Base-by-base conservation (phyloP, 805 yeast species). In the Kluyveromyces aestuarii region DNA sequence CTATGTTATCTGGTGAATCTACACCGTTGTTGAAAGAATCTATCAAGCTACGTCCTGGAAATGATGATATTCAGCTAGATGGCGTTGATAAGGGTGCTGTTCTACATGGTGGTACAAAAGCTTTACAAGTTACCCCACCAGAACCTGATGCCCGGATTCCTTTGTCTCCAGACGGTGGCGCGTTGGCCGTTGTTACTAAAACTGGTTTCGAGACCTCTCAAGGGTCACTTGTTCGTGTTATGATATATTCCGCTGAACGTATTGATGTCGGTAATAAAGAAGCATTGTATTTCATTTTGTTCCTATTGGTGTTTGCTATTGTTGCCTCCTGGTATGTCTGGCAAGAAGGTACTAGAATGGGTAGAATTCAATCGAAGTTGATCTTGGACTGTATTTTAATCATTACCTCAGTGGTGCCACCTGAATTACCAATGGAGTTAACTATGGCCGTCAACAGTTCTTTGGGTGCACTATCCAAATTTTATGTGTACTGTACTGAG, bases 171-270 rank as follows among this genome's bases (percentile, higher is more conserved):
- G 97, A 93, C 66, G 70, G 75, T 37, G 99, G 99, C 66, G 96
- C 96, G 30, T 67, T 90, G 44, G 98, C 98, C 7, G 69, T 85
- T 49, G 97, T 90, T 45, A 73, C 86, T 40, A 89, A 87, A 66
- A 91, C 97, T 42, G 99, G 99, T n/a, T 93, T 93, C 62, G 99
- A 93, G 70, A 93, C 99, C 39, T 83, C 96, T 39, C 99, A 93
- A 72, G 99, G 99, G 60, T 86, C 96, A 48, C 78, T 93, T 50
- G 99, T 93, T 48, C 84, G 99, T 70, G 93, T 91, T 59, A 93
- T 91, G 99, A 87, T 93, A 59, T 93, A 86, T 70, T 87, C 96
- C 16, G 84, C 96, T 62, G 99, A 93, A 69, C 84, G 96, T 67
- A 93, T 93, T 54, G 87, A 95, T 48, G 97, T 90, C 48, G 98